Evolutionary conservation across 768 basidiomycete species (phyloP), one percentile per base, ranked within the genome.

Genomic region (Kwoniella pini): DNA sequence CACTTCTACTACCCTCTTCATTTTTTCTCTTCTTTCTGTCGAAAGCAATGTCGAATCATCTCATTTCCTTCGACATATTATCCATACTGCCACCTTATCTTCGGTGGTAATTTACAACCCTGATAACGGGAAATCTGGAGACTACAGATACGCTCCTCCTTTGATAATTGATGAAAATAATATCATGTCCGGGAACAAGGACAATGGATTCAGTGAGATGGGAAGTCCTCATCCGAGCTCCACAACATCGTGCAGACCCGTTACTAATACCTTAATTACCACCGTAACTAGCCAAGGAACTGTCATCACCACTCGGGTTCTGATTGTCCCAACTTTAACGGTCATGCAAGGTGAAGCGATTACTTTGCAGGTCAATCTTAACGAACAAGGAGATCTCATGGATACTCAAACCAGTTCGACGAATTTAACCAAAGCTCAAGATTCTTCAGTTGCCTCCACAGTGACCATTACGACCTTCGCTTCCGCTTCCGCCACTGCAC

Each of bases 1-100:
- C 31, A 50, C 50, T 3, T 59, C 49, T 3, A 26, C 49, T n/a
- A 19, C 31, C 19, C 28, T 59, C 0, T 43, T 44, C 48, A 42
- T 50, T 28, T 49, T 59, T 13, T 49, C 57, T 12, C 27, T 43
- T n/a, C 26, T 59, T 7, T 52, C 57, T 13, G 57, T 42, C 27
- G 46, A 59, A 22, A 50, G 36, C 3, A 44, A 48, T 31, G 46
- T 33, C 22, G 49, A 59, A 26, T 39, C 51, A 44, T 61, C 60
- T 15, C 52, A 61, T 26, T 51, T 61, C 31, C 43, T 61, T 13
- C 60, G 60, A 21, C 60, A 61, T 28, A 33, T 61, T 27, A 51
- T 54, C 28, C 30, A 54, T 10, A 44, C 40, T 15, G 60, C 60
- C 42, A 61, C 54, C 19, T 52, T 61, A 24, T 45, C 52, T 31